Evolutionary conservation across 2,329 filamentous ascomycete genomes (phyloP), one percentile per base, ranked within the genome.

Genomic region (Claviceps sp.): DNA sequence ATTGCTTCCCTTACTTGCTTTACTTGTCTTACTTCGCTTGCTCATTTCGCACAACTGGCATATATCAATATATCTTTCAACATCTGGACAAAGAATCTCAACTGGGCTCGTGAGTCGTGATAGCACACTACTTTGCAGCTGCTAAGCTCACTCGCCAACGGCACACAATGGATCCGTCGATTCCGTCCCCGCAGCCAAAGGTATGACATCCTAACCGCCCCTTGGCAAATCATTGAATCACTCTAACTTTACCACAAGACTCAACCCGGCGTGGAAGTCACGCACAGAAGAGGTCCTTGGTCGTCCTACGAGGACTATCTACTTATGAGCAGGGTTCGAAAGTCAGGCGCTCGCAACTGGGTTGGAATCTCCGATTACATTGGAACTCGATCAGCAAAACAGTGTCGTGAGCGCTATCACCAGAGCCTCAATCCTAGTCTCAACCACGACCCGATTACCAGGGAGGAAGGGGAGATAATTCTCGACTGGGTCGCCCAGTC

Each of bases 371-470:
- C 90, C 34, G 73, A 82, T 51, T 76, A 82, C 58, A 82, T 96
- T 61, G 77, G 79, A 54, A 83, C 85, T 26, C 81, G 91, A 56
- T 88, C 88, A 24, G 85, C 91, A 50, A 97, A 97, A 73, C 91
- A 97, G 72, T 97, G 91, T 67, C 82, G 91, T 54, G 91, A 97
- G 71, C 79, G 91, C 47, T 97, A 86, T 64, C 88, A 95, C 64
- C 91, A 97, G 64, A 95, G 96, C 66, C 76, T 97, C 46, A 95
- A 88, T 67, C 84, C 85, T 1, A 72, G 74, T 1, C 71, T 90
- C 40, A 86, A 85, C 64, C 85, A 87, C 61, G 77, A 82, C 18
- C 85, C 86, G 52, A 88, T 90, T 63, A 81, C 81, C 4, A 68
- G 77, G 0, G 79, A 85, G 38, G 86, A 91, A 67, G 84, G 85